These are phyloP conservation scores for Metarhizium sp. DNA, from an alignment of 2,329 filamentous ascomycete genomes.

Conservation along the genomic window DNA sequence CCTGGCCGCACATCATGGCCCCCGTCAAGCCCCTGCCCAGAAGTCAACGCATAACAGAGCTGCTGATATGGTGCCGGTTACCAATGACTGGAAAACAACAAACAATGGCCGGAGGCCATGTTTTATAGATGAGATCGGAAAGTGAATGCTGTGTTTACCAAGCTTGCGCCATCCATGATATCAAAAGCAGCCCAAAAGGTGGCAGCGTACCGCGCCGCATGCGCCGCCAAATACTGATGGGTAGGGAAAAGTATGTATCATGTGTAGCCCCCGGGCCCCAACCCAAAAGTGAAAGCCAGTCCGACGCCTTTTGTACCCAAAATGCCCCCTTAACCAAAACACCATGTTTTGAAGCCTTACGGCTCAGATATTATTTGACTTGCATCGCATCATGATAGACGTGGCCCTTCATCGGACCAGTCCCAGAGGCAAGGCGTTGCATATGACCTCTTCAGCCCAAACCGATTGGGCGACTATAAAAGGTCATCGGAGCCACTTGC, in stretches of 20 bases:
- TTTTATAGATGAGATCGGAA: not conserved
- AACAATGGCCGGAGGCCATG: not conserved
- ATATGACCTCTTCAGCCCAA: not conserved
- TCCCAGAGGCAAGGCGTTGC: not conserved
- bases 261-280: not conserved
- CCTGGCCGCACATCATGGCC: no score
- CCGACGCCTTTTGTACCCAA: not conserved
- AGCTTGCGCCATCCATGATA: not conserved
- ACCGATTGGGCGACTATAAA: slow-evolving; percentile 14
- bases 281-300: not conserved
- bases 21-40: not conserved
- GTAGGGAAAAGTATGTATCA: not conserved
- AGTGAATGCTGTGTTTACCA: not conserved
- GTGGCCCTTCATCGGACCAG: not conserved
- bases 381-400: not conserved
- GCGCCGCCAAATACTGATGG: not conserved
- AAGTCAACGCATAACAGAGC: not conserved
- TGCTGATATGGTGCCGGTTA: not conserved
- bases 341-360: not conserved
- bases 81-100: not conserved
- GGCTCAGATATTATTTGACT: not conserved
- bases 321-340: not conserved
- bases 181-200: not conserved
- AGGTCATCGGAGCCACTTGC: slow-evolving; percentile 72
- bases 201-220: not conserved